Base-by-base conservation (phyloP, 164 flowering plant species). In the Platanus orientalis region DNA sequence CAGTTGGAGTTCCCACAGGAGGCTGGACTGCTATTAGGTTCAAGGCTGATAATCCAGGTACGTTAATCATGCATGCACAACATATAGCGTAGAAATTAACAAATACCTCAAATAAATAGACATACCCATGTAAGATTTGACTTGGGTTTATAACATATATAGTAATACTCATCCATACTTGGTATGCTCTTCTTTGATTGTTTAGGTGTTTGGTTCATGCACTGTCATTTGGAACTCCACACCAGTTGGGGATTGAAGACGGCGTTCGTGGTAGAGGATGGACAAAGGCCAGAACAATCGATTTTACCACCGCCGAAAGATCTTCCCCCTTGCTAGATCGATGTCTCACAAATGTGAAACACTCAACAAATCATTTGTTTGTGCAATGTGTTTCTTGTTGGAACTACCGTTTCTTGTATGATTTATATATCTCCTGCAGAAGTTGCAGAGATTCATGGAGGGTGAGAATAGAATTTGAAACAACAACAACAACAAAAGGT, bases 11-110 rank as follows among this genome's bases (percentile, higher is more conserved):
- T 50, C 89, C 92, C 7, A 84, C 86, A 1, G 92, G 89, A 2
- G 92, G 92, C 6, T 87, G 92, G 90, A 70, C 90, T 21, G 86
- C 92, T 32, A 83, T 86, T 44, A 65, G 89, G 17, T 86, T 84
- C 57, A 75, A 72, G 70, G 92, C 89, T 42, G 81, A 84, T 64
- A 86, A 86, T 70, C 92, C 92, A 76, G 92, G 91, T 83, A 74
- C 12, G 1, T 36, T 36, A 7, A 7, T n/a, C n/a, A n/a, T n/a
- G n/a, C n/a, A n/a, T n/a, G n/a, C n/a, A n/a, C n/a, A n/a, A n/a
- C n/a, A n/a, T n/a, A n/a, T n/a, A n/a, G n/a, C n/a, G n/a, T n/a
- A n/a, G n/a, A n/a, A n/a, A n/a, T n/a, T n/a, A n/a, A n/a, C n/a
- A n/a, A n/a, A n/a, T n/a, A n/a, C n/a, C n/a, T n/a, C n/a, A n/a